Base-by-base conservation (phyloP, 352 stramenopile genomes). In the Phytophthora nicotianae region DNA sequence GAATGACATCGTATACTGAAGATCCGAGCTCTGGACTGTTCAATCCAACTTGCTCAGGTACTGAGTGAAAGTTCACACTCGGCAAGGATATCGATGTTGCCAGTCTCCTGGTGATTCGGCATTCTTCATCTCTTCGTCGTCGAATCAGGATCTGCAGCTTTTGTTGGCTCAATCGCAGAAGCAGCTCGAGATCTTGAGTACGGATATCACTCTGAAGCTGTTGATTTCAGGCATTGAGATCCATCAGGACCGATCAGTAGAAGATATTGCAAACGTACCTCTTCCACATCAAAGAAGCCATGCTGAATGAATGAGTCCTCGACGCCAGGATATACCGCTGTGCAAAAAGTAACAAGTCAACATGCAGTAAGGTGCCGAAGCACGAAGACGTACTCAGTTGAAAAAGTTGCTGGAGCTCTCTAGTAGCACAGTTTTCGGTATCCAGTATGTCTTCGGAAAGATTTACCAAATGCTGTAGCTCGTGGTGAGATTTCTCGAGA, bases 181-280 rank as follows among this genome's bases (percentile, higher is more conserved):
- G 41, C 21, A 75, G 45, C 11, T 55, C 35, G n/a, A 62, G 17
- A 4, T 75, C 62, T 49, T 27, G 65, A 24, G 62, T 75, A 13
- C 52, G 62, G 45, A 75, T 75, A 27, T 68, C 67, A 13, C 48
- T 70, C 24, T 71, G 53, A 42, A 75, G 67, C 67, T 75, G 29
- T 17, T 41, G n/a, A 27, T 47, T 42, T 56, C 52, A 52, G 20
- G 20, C 20, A 53, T 5, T 19, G 11, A 29, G 32, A 33, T 38
- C 4, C n/a, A 11, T 63, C 27, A 55, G 43, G 9, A 29, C 11
- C 17, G 21, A 61, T 0, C 5, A 32, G 40, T n/a, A 23, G 10
- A 47, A 26, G 9, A 24, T 8, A 4, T 43, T 17, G 20, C 16
- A 35, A 42, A 0, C 33, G 35, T 60, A 72, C 63, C 63, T 72